Base-by-base conservation (phyloP, 305 asterid genomes). In the Salvia sclarea region DNA sequence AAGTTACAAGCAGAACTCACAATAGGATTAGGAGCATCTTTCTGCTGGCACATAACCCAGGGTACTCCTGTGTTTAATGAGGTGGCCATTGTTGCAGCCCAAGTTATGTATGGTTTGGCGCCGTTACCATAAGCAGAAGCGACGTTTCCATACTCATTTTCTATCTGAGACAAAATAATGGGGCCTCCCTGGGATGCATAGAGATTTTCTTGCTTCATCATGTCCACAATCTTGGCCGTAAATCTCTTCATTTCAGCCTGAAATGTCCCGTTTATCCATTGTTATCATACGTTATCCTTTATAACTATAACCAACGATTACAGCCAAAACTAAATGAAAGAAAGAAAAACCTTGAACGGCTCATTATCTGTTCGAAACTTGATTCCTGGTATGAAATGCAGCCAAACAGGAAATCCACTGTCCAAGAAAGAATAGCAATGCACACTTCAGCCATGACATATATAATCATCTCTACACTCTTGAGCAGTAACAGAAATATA, bases 131-230 rank as follows among this genome's bases (percentile, higher is more conserved):
- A 91, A 21, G 61, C 57, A 14, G 78, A 43, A 60, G 79, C 82
- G 41, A 95, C 52, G 71, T 95, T 91, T 4, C 97, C 99, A 68
- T 95, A 95, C 78, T 95, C 99, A 69, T 95, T 95, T 74, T 95
- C 99, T 74, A 95, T 89, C 99, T 95, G 99, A 52, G 99, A 94
- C 66, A 94, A 75, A 58, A 95, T 89, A 58, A 95, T 87, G 11
- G 97, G 97, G 37, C 99, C 99, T 35, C 99, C 98, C 77, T 91
- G 96, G 59, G 99, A 84, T 67, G 98, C 96, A 82, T 77, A 95
- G 28, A 95, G 86, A 37, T 64, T 82, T 79, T 95, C 96, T 75
- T 88, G 88, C 82, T 91, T 86, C 97, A 91, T 83, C 95, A 95
- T 43, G 79, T 82, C 86, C 18, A 95, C 99, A 71, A 95, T 88